Conservation (phyloP, 2,329 filamentous ascomycete species). For the Penicillium brasilianum region DNA sequence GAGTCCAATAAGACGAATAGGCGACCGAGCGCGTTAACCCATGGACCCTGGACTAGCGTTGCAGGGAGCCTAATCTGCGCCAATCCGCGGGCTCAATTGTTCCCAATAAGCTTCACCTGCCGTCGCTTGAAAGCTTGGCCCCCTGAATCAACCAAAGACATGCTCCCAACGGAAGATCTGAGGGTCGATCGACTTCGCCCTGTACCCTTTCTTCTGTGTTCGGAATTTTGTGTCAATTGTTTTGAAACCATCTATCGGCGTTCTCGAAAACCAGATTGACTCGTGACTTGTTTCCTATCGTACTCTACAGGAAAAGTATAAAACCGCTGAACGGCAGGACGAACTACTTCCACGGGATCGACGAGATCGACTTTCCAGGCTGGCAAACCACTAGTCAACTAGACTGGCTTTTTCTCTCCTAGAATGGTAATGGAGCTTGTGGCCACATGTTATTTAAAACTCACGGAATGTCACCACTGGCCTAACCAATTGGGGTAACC, state of each 20-base stretch:
- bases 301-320: background rate
- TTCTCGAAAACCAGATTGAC: background rate
- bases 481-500: background rate
- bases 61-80: background rate
- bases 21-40: background rate
- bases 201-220: background rate
- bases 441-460: background rate
- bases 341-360: background rate
- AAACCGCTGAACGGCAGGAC: background rate
- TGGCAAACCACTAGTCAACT: background rate
- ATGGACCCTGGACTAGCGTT: constrained; percentile 1
- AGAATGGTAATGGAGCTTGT: constrained; percentile 7
- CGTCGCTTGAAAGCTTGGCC: constrained; percentile 16
- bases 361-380: background rate
- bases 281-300: background rate
- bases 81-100: background rate
- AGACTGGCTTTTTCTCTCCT: background rate
- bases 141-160: background rate
- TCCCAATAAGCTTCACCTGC: constrained; percentile 9
- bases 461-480: background rate
- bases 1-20: background rate
- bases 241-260: background rate
- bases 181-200: background rate
- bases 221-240: background rate
- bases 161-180: background rate